A percentile compares a stretch with the other conserved stretches of the same genome.
phyloP scores from a whole-genome alignment of 306 rosid species.

The Rubus idaeus region DNA sequence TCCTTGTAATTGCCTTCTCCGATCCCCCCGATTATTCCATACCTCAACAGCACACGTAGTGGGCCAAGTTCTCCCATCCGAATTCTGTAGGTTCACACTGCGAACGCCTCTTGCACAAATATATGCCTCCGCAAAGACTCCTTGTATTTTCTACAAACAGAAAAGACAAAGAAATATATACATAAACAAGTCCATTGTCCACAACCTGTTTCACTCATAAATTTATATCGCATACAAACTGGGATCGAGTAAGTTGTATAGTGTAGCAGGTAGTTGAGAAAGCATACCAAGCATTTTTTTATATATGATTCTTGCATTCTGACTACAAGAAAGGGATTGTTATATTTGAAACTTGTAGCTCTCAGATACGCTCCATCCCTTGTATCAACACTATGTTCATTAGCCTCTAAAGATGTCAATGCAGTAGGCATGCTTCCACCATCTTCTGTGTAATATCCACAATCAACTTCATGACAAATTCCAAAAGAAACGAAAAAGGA shows the following conservation, averaged over 20 bases:
- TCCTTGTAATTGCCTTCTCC: not conserved
- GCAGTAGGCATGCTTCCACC: not conserved
- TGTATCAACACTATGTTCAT: not conserved
- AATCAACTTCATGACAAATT: not conserved
- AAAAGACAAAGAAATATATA: not conserved
- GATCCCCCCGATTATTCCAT: not conserved
- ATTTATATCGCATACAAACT: not conserved
- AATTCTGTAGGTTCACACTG: not conserved
- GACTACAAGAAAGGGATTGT: not conserved
- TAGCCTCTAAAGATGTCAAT: too few species aligned
- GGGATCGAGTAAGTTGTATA: not conserved
- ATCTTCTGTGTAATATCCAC: not conserved
- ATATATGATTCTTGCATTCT: not conserved
- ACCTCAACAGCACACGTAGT: conserved; percentile 9
- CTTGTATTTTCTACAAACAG: not conserved
- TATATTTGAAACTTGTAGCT: not conserved
- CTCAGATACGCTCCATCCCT: not conserved
- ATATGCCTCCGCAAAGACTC: not conserved
- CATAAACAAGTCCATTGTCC: not conserved
- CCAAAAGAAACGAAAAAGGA: not conserved
- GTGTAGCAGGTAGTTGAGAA: not conserved
- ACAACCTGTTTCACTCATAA: not conserved
- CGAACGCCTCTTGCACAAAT: not conserved
- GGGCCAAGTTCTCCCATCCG: conserved; percentile 24
- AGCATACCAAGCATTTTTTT: not conserved